phyloP scores from a whole-genome alignment of 352 stramenopile species.

The Pythium pyrilobum region DNA sequence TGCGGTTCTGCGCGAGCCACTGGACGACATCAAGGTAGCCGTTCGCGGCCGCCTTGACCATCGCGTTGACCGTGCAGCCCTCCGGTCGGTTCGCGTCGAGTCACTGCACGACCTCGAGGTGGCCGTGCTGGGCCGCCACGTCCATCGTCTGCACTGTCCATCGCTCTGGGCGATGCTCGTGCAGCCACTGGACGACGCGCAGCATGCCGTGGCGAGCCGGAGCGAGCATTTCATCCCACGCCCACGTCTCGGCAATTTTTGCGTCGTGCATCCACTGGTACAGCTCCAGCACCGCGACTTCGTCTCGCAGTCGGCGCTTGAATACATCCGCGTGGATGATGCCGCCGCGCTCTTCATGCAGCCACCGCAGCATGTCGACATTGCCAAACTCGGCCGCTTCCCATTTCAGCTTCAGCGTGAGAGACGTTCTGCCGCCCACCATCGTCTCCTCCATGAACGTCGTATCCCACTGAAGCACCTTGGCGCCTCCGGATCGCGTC shows the following conservation, averaged over 20 bases:
- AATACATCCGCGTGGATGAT: neutral
- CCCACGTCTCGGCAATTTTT: neutral
- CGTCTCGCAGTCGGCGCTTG: neutral
- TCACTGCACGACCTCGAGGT: neutral
- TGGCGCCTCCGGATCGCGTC: neutral
- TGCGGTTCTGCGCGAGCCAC: neutral
- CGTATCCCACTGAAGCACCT: constrained; percentile 3
- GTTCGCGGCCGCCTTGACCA: neutral
- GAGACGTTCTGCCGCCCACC: neutral
- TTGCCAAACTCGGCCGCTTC: neutral
- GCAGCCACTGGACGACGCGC: constrained; percentile 2
- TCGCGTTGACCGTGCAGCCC: constrained; percentile 22
- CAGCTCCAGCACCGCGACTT: neutral
- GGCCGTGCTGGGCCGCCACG: neutral
- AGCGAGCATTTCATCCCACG: neutral
- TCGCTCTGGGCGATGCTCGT: constrained; percentile 27
- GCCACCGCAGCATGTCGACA: neutral
- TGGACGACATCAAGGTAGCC: constrained; percentile 8
- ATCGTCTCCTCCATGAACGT: neutral
- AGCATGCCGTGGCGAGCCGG: neutral
- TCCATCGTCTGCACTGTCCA: neutral
- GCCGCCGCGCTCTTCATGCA: neutral
- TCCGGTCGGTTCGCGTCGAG: constrained; percentile 28
- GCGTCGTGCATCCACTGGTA: neutral
- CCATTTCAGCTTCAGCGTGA: neutral